Evolutionary conservation across 306 rosid genomes (phyloP), one percentile per base, ranked within the genome.

Genomic region (Elaeagnus macrophylla): DNA sequence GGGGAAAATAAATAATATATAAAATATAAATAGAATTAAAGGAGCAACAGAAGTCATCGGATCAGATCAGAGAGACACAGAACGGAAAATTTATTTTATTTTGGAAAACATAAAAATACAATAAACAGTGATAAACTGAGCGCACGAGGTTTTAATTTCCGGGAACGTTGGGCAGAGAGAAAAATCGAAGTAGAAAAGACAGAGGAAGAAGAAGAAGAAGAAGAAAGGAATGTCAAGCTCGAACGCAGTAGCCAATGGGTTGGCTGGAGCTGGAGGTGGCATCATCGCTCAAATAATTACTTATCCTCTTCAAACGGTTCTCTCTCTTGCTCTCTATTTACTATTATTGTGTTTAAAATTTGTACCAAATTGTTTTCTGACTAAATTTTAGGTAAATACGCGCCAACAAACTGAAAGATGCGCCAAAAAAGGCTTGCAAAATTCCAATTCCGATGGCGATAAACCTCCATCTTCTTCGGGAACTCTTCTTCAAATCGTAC

Each of bases 321-420:
- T 49, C 7, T 53, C 44, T 39, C 16, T 14, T 4, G 12, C 19
- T 14, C 40, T 7, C 18, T 9, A 7, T 19, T 7, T 25, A 13
- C n/a, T 45, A 45, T 12, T 12, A 12, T 12, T 12, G 8, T 45
- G 2, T 6, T 1, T 4, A 45, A 49, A 16, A 10, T 49, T 11
- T 19, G 10, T 11, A 10, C 5, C 9, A 10, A n/a, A 7, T 11
- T 6, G 35, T 36, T 7, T 1, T 0, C 3, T 48, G 3, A 3
- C 35, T 7, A 6, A 4, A 2, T 40, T n/a, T n/a, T 35, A 82
- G 95, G 95, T 86, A 10, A 83, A 86, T 57, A 86, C 91, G 10
- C 88, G 95, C 59, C 91, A 86, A 70, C 95, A 86, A 72, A 86
- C 91, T 9, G 91, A 86, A 67, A 83, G 95, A 70, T 65, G 81